Conservation (phyloP, 2,329 filamentous ascomycete species). For the Aspergillus sp. region DNA sequence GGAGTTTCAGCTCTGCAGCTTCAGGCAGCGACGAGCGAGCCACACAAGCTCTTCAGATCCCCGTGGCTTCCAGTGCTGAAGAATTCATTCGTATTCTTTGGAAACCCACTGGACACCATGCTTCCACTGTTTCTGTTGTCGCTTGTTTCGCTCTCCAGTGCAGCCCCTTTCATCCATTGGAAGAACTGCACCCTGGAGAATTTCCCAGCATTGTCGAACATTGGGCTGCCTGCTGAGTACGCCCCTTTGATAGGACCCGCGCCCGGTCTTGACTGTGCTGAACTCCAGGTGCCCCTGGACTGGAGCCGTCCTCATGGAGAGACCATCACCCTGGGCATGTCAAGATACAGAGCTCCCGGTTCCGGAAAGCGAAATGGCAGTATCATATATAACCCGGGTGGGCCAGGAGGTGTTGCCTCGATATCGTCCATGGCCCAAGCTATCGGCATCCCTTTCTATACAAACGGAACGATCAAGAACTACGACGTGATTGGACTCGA, state of each 20-base stretch:
- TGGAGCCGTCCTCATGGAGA: slow-evolving; percentile 29
- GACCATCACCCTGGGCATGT: slow-evolving; percentile 29
- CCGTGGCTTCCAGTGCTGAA: background rate
- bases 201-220: background rate
- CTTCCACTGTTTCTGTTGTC: background rate
- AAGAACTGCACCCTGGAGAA: slow-evolving; percentile 1
- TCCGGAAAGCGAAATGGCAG: slow-evolving; percentile 29
- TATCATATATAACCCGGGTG: slow-evolving; percentile 43
- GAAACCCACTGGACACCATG: background rate
- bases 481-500: slow-evolving; percentile 49
- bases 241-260: background rate
- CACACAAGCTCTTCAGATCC: too few species aligned
- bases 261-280: background rate
- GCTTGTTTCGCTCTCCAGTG: background rate
- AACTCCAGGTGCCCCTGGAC: slow-evolving; percentile 30
- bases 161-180: background rate
- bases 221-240: background rate
- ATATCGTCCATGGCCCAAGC: background rate
- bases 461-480: background rate
- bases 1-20: too few species aligned
- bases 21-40: too few species aligned
- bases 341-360: slow-evolving; percentile 22
- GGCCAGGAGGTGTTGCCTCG: slow-evolving; percentile 15
- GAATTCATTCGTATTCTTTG: background rate
- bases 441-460: background rate